Percentiles rank a stretch among this genome's conserved stretches.
Evolutionary conservation across 2,329 filamentous ascomycete species (phyloP).

Genomic region (Parafenestella ontariensis): DNA sequence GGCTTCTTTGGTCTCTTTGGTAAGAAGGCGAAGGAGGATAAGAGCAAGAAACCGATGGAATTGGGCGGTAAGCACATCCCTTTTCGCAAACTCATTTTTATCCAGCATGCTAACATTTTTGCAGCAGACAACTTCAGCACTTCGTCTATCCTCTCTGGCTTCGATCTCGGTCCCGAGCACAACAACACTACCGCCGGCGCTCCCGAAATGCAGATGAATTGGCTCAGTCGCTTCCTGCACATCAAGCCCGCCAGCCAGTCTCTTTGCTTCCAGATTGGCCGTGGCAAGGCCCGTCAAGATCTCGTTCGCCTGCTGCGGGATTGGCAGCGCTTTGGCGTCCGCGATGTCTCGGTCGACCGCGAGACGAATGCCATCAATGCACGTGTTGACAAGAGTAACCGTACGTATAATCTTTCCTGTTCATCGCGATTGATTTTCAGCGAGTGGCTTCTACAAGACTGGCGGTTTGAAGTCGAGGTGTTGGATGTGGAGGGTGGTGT

Average conservation of each 20-base stretch:
- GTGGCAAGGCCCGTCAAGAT: slow-evolving; percentile 77
- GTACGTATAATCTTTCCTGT: slow-evolving; percentile 61
- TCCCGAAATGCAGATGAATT: slow-evolving; percentile 67
- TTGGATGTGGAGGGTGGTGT: slow-evolving; percentile 17
- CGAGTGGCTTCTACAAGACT: slow-evolving; percentile 19
- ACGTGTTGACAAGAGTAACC: slow-evolving; percentile 76
- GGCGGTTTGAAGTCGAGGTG: slow-evolving; percentile 25
- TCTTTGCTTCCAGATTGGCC: slow-evolving; percentile 76
- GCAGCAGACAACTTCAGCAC: slow-evolving; percentile 36
- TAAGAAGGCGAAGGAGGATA: slow-evolving; percentile 55
- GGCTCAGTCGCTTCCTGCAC: slow-evolving; percentile 87
- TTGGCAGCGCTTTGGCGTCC: slow-evolving; percentile 82
- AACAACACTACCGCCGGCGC: slow-evolving; percentile 37
- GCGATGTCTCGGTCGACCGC: slow-evolving; percentile 80
- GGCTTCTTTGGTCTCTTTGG: slow-evolving; percentile 62
- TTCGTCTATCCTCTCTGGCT: slow-evolving; percentile 39
- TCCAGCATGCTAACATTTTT: slow-evolving; percentile 11
- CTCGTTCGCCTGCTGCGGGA: slow-evolving; percentile 76
- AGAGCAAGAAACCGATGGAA: slow-evolving; percentile 40
- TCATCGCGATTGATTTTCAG: slow-evolving; percentile 21
- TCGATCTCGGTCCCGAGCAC: slow-evolving; percentile 44
- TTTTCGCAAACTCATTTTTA: slow-evolving; percentile 17
- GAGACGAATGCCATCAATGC: slow-evolving; percentile 80
- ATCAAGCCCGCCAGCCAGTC: slow-evolving; percentile 82
- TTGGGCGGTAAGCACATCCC: slow-evolving; percentile 46